These are phyloP conservation scores for Plasmodium gonderi DNA, from an alignment of 169 alveolate genomes.

Conservation along the genomic window DNA sequence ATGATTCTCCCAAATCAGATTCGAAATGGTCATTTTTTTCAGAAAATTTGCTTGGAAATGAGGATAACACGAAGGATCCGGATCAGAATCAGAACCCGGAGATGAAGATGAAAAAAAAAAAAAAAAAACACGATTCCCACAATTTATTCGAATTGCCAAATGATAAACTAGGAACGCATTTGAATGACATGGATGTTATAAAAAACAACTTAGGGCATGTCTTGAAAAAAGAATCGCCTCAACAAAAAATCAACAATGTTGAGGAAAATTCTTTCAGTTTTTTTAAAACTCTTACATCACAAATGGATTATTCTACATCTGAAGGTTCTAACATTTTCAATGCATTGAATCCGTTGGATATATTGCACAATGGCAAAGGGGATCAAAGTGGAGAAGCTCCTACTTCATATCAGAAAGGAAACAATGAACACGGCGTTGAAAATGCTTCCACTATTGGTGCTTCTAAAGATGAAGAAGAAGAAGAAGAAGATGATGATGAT, in stretches of 20 bases:
- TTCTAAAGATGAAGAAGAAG: not conserved
- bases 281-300: not conserved
- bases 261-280: conserved; percentile 2
- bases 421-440: not conserved
- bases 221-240: not conserved
- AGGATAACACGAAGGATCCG: no score
- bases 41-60: no score
- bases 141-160: not conserved
- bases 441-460: no score
- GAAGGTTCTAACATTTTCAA: not conserved
- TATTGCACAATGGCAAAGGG: not conserved
- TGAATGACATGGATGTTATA: not conserved
- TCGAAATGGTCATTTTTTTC: no score
- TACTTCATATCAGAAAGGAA: no score
- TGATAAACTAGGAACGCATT: not conserved
- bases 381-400: no score
- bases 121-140: not conserved
- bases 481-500: not conserved
- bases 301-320: conserved; percentile 8
- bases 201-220: not conserved
- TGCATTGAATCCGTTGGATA: not conserved
- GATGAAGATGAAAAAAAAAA: not conserved
- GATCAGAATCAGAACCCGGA: no score
- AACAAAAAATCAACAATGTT: not conserved
- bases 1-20: not conserved